These are phyloP conservation scores for Entamoeba dispar DNA, from an alignment of 208 protist species.

Conservation along the genomic window DNA sequence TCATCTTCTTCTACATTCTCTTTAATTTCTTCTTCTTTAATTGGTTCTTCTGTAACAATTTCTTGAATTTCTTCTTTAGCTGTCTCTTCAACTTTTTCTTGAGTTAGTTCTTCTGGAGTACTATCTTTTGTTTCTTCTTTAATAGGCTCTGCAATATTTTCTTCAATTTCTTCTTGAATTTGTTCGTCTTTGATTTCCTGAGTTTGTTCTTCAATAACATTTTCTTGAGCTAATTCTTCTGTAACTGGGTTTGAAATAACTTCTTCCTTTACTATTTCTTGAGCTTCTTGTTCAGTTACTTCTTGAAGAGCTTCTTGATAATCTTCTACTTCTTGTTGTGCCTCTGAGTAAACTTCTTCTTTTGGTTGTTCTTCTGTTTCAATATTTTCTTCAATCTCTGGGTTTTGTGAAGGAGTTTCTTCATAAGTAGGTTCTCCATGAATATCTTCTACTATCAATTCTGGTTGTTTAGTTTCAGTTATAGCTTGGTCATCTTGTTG, in stretches of 20 bases:
- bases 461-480: no score
- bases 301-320: neutral
- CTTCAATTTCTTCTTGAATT: neutral
- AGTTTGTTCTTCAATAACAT: neutral
- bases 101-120: neutral
- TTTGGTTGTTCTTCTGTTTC: no score
- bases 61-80: neutral
- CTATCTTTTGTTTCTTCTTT: neutral
- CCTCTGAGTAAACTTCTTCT: no score
- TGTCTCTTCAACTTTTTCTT: neutral
- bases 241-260: neutral
- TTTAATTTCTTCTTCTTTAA: neutral
- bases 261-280: neutral
- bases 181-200: neutral
- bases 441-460: no score
- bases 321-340: neutral
- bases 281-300: neutral
- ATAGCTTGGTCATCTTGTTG: neutral
- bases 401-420: no score
- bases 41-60: neutral
- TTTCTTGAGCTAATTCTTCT: neutral
- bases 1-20: neutral
- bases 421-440: no score
- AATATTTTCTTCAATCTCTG: no score
- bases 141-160: neutral